phyloP scores from a whole-genome alignment of 176 grass and related monocot species.

The Avena eriantha region DNA sequence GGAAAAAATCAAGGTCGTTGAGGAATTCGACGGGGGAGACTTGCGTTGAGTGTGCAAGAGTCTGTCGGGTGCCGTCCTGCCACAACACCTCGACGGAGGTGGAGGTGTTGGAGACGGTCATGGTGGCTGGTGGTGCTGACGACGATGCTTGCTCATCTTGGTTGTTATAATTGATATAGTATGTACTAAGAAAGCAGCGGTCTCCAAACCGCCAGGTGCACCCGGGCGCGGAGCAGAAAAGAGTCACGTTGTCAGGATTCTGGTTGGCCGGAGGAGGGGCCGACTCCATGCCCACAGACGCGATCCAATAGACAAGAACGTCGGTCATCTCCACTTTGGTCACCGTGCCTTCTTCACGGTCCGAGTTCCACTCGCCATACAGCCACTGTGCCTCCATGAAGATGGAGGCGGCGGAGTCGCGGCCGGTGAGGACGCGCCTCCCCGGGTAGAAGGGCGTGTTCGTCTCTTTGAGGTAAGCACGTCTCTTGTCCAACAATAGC shows the following conservation, averaged over 20 bases:
- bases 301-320: conserved; percentile 35
- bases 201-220: not conserved
- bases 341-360: not conserved
- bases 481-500: not conserved
- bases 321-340: not conserved
- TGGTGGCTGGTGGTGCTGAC: not conserved
- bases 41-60: too few relatives aligned
- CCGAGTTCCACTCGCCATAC: not conserved
- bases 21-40: too few relatives aligned
- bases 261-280: not conserved
- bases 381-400: conserved; percentile 11
- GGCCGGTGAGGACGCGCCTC: not conserved
- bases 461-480: fast-evolving
- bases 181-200: conserved; percentile 12
- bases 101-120: not conserved
- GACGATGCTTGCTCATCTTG: too few relatives aligned
- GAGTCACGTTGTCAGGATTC: not conserved
- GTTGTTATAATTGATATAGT: too few relatives aligned
- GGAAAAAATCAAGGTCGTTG: not conserved
- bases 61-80: not conserved
- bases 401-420: too few relatives aligned
- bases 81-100: not conserved
- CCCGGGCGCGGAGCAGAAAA: not conserved
- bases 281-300: not conserved
- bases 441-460: not conserved